Evolutionary conservation across 805 yeast species (phyloP), one percentile per base, ranked within the genome.

Genomic region (Yamadazyma philogaea): DNA sequence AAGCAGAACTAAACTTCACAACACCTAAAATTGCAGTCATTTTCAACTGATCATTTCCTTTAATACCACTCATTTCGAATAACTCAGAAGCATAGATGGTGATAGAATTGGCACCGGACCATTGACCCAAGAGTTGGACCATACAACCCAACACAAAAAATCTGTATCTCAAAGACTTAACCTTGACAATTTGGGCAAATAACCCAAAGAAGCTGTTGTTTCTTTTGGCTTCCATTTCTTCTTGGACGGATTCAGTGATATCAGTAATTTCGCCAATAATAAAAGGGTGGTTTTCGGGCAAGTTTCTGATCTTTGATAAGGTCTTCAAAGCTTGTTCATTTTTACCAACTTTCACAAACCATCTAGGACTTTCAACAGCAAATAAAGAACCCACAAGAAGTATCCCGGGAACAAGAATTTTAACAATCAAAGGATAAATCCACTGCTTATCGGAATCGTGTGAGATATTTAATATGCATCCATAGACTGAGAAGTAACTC

Each of bases 21-120:
- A 77, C 71, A 30, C 81, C 82, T 19, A 78, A 59, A 28, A 76
- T 59, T 18, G 79, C 77, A 7, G 81, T 74, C 68, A 74, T 72
- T 40, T 62, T 63, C 55, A 74, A 58, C 38, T 64, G 53, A 33
- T 65, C 66, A 32, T 69, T 64, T 21, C 74, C 75, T 7, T 55
- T 52, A 40, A 69, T 64, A 35, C 82, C 81, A 40, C 71, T 70
- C 45, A 74, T 59, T 4, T 66, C 68, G 46, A 77, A 72, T 34
- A 78, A 57, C 39, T 74, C 77, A 2, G 82, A 75, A 30, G 82
- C 77, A 49, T 78, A 79, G 37, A 77, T 75, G 2, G 82, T 78
- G 34, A 79, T 61, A 6, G 81, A 70, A 48, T 71, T 72, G 6
- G 81, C 77, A 39, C 81, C 81, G n/a, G 78, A 70, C 82, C 82